Percentiles rank a stretch among this genome's conserved stretches.
These are phyloP conservation scores for Rhizopogon rudus DNA, from an alignment of 768 basidiomycete genomes.

Conservation along the genomic window DNA sequence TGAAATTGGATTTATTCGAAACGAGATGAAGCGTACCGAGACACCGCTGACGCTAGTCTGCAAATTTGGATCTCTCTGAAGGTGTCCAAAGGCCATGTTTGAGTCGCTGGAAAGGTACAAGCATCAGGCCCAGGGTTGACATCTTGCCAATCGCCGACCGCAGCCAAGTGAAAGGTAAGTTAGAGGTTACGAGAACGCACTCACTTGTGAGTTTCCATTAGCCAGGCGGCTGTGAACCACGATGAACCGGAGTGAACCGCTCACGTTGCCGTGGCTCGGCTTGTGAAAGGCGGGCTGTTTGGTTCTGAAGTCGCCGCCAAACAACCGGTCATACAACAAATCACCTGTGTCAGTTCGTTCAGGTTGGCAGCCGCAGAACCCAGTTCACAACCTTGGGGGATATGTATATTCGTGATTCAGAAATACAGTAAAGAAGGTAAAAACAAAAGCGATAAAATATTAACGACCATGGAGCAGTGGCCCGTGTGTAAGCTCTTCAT, in stretches of 20 bases:
- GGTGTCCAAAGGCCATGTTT: conserved; percentile 57
- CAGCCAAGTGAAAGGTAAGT: neutral
- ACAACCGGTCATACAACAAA: conserved; percentile 8
- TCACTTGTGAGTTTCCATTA: conserved; percentile 31
- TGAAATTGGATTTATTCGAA: conserved; percentile 21
- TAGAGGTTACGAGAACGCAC: conserved; percentile 13
- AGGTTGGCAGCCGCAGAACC: neutral
- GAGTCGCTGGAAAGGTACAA: conserved; percentile 41
- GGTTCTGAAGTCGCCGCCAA: conserved; percentile 15
- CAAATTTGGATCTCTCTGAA: conserved; percentile 51
- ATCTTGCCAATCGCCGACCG: conserved; percentile 6
- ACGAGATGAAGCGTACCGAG: conserved; percentile 42
- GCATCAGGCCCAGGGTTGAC: conserved; percentile 6
- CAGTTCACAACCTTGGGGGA: neutral
- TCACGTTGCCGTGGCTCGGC: conserved; percentile 29
- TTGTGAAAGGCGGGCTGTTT: conserved; percentile 16
- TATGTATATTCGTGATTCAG: neutral
- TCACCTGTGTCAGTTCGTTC: conserved; percentile 18
- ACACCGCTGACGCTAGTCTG: conserved; percentile 41
- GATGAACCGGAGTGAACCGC: conserved; percentile 32
- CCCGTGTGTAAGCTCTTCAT: conserved; percentile 29
- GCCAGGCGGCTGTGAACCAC: conserved; percentile 22
- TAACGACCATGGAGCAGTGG: conserved; percentile 18
- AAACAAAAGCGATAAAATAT: conserved; percentile 11
- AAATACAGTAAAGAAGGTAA: conserved; percentile 5